Percentiles rank a stretch among this genome's conserved stretches.
These are phyloP conservation scores for Syzygium oleosum DNA, from an alignment of 345 rosid genomes.

Conservation along the genomic window DNA sequence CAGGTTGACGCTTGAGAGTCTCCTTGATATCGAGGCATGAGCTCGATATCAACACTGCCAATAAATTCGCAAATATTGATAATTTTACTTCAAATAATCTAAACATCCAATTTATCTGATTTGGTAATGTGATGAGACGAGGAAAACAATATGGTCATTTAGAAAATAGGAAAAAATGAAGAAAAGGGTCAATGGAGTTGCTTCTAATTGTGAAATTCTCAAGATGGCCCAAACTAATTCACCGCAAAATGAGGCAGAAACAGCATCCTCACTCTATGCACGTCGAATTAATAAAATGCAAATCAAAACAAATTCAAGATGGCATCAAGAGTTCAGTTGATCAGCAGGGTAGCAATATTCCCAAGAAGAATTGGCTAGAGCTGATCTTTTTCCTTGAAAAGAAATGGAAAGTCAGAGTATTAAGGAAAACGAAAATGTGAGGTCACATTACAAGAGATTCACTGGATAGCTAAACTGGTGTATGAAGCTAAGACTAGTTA, in stretches of 20 bases:
- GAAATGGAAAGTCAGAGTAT: not conserved
- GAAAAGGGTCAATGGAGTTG: not conserved
- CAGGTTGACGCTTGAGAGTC: not conserved
- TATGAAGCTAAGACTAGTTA: not conserved
- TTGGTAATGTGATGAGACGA: not conserved
- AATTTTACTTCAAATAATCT: no score
- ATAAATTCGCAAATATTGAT: not conserved
- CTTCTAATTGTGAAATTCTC: not conserved
- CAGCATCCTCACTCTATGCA: not conserved
- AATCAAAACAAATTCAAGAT: not conserved
- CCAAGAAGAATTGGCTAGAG: not conserved
- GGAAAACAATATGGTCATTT: not conserved
- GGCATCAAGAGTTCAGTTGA: not conserved
- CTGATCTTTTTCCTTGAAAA: not conserved
- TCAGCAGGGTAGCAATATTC: not conserved
- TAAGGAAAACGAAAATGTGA: not conserved
- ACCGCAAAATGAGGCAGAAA: not conserved
- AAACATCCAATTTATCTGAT: not conserved
- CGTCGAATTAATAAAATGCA: not conserved
- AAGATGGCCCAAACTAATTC: not conserved
- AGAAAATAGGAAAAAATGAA: not conserved
- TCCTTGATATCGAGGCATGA: not conserved
- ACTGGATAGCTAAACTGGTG: not conserved
- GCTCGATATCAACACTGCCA: not conserved
- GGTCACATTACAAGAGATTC: not conserved